Evolutionary conservation across 768 basidiomycete genomes (phyloP).

Genomic region (Serpula lacrymans): DNA sequence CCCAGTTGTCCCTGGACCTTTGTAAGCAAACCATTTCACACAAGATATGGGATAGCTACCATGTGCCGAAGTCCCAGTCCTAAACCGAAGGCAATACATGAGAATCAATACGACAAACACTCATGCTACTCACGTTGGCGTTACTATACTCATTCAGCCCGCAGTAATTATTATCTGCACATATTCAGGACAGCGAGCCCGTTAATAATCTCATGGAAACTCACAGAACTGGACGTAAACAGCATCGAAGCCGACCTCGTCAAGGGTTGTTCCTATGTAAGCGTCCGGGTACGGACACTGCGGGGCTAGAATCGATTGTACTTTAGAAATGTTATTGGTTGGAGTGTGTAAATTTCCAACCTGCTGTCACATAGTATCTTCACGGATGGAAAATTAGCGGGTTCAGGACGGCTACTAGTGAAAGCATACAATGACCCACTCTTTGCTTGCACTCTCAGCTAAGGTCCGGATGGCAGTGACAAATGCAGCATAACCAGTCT

Average conservation of each 20-base stretch:
- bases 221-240: conserved; percentile 50
- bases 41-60: conserved; percentile 19
- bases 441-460: conserved; percentile 19
- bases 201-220: neutral
- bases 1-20: conserved; percentile 44
- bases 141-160: conserved; percentile 39
- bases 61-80: conserved; percentile 44
- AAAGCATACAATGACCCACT: conserved; percentile 6
- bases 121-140: conserved; percentile 26
- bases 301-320: conserved; percentile 24
- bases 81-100: conserved; percentile 14
- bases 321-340: conserved; percentile 16
- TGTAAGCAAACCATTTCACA: neutral
- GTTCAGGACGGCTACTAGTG: neutral
- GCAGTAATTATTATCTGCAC: conserved; percentile 47
- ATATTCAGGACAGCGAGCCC: neutral
- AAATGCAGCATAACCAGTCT: conserved; percentile 48
- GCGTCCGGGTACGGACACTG: conserved; percentile 50
- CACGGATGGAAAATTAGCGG: neutral
- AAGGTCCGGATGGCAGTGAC: conserved; percentile 22
- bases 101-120: neutral
- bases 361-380: conserved; percentile 67
- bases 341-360: too few species aligned
- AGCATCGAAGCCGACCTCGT: conserved; percentile 43
- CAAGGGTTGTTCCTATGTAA: conserved; percentile 39